phyloP scores from a whole-genome alignment of 2,329 filamentous ascomycete species.

The Diplocarpon mali region DNA sequence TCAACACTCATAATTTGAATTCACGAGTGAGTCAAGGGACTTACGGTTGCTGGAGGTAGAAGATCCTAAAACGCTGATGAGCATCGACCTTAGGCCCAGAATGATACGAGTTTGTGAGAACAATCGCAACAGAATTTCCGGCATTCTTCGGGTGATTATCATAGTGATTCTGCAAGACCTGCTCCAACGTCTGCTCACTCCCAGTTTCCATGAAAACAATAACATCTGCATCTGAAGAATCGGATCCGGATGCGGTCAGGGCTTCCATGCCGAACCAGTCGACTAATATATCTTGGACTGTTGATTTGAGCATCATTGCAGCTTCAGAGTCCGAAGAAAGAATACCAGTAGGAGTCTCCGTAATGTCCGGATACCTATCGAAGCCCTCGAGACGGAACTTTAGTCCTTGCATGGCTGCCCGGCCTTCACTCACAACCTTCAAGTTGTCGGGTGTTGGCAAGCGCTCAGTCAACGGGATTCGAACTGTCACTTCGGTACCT shows the following conservation, averaged over 20 bases:
- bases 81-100: slow-evolving; percentile 15
- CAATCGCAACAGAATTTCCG: slow-evolving; percentile 15
- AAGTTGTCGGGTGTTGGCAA: slow-evolving; percentile 6
- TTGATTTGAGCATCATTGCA: slow-evolving; percentile 20
- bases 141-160: slow-evolving; percentile 2
- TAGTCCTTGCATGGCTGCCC: slow-evolving; percentile 11
- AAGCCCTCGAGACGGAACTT: slow-evolving; percentile 21
- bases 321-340: slow-evolving; percentile 20
- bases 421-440: slow-evolving; percentile 14
- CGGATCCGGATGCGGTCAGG: neutral
- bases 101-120: slow-evolving; percentile 19
- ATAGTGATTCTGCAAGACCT: slow-evolving; percentile 15
- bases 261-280: slow-evolving; percentile 23
- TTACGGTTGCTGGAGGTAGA: slow-evolving; percentile 25
- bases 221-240: slow-evolving; percentile 15
- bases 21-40: neutral
- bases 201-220: slow-evolving; percentile 23
- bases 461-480: slow-evolving; percentile 19
- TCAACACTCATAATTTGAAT: slow-evolving; percentile 7
- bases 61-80: slow-evolving; percentile 16
- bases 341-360: slow-evolving; percentile 25
- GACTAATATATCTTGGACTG: slow-evolving; percentile 12
- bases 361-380: slow-evolving; percentile 24
- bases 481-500: slow-evolving; percentile 39
- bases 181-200: slow-evolving; percentile 14